A percentile compares a stretch with the other conserved stretches of the same genome.
phyloP scores from a whole-genome alignment of 2,329 filamentous ascomycete species.

The Aspergillus uvarum region DNA sequence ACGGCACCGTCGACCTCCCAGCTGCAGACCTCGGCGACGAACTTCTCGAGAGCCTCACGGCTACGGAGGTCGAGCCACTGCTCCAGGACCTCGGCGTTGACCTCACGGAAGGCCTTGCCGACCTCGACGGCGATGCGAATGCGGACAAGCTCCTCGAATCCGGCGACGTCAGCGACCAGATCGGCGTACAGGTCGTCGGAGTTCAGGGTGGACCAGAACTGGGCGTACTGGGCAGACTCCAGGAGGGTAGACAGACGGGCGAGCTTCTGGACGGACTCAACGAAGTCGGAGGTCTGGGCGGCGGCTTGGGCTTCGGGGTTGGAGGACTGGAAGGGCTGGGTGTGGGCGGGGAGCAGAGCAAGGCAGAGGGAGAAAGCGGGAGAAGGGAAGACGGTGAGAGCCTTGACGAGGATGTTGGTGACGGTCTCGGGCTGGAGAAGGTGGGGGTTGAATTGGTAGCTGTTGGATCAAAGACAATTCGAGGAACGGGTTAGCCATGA shows the following conservation, averaged over 20 bases:
- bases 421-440: slow-evolving; percentile 94
- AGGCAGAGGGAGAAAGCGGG: slow-evolving; percentile 93
- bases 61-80: slow-evolving; percentile 70
- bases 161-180: slow-evolving; percentile 86
- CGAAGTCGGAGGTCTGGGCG: slow-evolving; percentile 54
- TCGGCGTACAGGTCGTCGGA: slow-evolving; percentile 95
- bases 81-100: slow-evolving; percentile 67
- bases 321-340: slow-evolving; percentile 62
- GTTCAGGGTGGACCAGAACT: slow-evolving; percentile 92
- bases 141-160: slow-evolving; percentile 92
- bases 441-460: slow-evolving; percentile 99
- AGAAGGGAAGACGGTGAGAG: slow-evolving; percentile 93
- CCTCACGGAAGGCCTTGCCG: slow-evolving; percentile 74
- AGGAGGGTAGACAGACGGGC: slow-evolving; percentile 81
- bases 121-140: slow-evolving; percentile 86
- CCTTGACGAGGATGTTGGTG: slow-evolving; percentile 98
- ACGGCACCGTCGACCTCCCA: slow-evolving; percentile 70
- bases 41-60: slow-evolving; percentile 68
- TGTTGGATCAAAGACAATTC: slow-evolving; percentile 42
- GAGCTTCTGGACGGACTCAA: slow-evolving; percentile 89
- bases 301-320: slow-evolving; percentile 43
- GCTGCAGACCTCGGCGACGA: slow-evolving; percentile 79
- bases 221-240: slow-evolving; percentile 82
- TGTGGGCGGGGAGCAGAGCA: slow-evolving; percentile 85
- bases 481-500: neutral